Percentiles rank a stretch among this genome's conserved stretches.
Evolutionary conservation across 1,284 basidiomycete genomes (phyloP).

Genomic region (Trichosporon coremiiforme): DNA sequence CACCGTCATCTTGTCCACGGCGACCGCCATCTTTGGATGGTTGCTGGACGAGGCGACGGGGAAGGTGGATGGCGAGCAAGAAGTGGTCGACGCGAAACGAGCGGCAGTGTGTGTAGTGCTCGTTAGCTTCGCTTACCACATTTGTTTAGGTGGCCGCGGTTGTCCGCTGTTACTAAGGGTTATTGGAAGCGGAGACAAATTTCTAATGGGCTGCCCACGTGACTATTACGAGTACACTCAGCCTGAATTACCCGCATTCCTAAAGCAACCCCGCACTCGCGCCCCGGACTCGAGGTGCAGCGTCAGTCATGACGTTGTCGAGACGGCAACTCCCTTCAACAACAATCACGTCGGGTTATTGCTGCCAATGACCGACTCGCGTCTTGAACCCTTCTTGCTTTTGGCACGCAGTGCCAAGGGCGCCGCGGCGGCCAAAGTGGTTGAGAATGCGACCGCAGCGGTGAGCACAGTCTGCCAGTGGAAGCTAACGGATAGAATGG

Average conservation of each 20-base stretch:
- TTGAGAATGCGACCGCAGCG: slow-evolving; percentile 81
- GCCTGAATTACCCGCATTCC: background rate
- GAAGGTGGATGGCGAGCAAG: slow-evolving; percentile 4
- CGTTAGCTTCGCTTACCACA: background rate
- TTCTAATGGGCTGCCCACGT: background rate
- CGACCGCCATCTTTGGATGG: slow-evolving; percentile 24
- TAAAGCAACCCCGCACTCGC: background rate
- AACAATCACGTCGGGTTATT: background rate
- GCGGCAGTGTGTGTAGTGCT: background rate
- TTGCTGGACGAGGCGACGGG: background rate
- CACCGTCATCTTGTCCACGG: slow-evolving; percentile 40
- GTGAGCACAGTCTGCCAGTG: slow-evolving; percentile 36
- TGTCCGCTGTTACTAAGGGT: too few relatives aligned
- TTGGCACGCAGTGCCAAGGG: slow-evolving; percentile 88
- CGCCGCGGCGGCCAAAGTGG: slow-evolving; percentile 83
- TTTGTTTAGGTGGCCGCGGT: background rate
- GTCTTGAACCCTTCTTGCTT: slow-evolving; percentile 79
- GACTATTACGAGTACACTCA: background rate
- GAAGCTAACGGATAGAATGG: slow-evolving; percentile 61
- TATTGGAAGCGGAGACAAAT: background rate
- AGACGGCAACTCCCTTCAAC: background rate
- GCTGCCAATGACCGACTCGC: slow-evolving; percentile 37
- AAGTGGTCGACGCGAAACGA: background rate
- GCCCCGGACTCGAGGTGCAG: background rate
- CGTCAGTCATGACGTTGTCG: slow-evolving; percentile 9